These are phyloP conservation scores for Aspergillus japonicus DNA, from an alignment of 2,329 filamentous ascomycete genomes.

Conservation along the genomic window DNA sequence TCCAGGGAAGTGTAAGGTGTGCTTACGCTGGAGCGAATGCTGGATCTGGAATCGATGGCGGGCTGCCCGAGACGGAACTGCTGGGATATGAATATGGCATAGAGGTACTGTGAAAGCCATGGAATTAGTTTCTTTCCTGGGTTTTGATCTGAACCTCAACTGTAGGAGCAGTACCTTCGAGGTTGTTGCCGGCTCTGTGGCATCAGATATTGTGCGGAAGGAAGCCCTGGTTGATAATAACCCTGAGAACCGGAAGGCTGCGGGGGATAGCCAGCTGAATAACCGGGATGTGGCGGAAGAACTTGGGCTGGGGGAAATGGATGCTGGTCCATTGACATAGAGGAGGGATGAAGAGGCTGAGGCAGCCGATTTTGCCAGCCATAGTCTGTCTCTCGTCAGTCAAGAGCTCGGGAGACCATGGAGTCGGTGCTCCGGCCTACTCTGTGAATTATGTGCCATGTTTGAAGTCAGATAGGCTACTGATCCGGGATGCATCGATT, in stretches of 20 bases:
- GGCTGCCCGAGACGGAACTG: constrained; percentile 20
- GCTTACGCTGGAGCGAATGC: constrained; percentile 26
- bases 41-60: constrained; percentile 23
- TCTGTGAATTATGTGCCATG: constrained; percentile 33
- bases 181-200: constrained; percentile 19
- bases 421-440: constrained; percentile 20
- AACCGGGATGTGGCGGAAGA: constrained; percentile 24
- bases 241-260: constrained; percentile 22
- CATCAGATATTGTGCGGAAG: constrained; percentile 21
- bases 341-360: constrained; percentile 27
- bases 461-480: constrained; percentile 23
- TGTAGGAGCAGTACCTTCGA: constrained; percentile 20
- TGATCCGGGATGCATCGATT: constrained; percentile 12
- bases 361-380: constrained; percentile 31
- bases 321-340: constrained; percentile 28
- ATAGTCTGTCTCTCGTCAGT: constrained; percentile 30
- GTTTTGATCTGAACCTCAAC: not conserved
- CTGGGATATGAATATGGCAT: constrained; percentile 23
- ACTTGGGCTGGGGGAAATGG: constrained; percentile 27
- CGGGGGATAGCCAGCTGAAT: constrained; percentile 27
- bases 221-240: constrained; percentile 22
- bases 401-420: not conserved
- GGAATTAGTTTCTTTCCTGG: constrained; percentile 1
- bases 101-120: constrained; percentile 15
- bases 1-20: not conserved